Percentiles rank a stretch among this genome's conserved stretches.
Evolutionary conservation across 352 stramenopile species (phyloP).

Genomic region (Phytopythium delawarense): DNA sequence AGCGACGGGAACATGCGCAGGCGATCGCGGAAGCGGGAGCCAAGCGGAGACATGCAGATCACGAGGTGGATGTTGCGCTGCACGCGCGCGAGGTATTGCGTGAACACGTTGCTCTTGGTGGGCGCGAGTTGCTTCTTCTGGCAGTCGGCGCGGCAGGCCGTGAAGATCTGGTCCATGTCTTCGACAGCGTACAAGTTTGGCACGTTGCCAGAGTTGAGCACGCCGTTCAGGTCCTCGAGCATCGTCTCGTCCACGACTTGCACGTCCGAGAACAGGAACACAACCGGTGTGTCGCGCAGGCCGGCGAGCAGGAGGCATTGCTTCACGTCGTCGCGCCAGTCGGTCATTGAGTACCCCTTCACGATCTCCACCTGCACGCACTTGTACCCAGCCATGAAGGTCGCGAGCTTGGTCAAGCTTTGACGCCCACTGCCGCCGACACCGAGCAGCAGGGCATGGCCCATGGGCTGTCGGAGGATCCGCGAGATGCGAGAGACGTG

Average conservation of each 20-base stretch:
- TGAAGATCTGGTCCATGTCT: conserved; percentile 91
- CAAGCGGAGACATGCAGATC: conserved; percentile 91
- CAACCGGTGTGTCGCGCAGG: conserved; percentile 90
- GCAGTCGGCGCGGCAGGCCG: conserved; percentile 87
- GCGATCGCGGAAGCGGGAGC: conserved; percentile 87
- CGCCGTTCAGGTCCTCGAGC: conserved; percentile 95
- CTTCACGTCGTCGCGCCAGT: conserved; percentile 94
- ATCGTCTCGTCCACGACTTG: conserved; percentile 95
- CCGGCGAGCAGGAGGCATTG: conserved; percentile 90
- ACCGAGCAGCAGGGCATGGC: conserved; percentile 91
- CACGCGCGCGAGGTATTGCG: conserved; percentile 92
- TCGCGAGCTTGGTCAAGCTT: conserved; percentile 85
- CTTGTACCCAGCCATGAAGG: conserved; percentile 92
- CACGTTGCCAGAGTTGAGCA: conserved; percentile 94
- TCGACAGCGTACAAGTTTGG: conserved; percentile 92
- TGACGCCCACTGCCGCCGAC: conserved; percentile 92
- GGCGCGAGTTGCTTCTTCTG: conserved; percentile 87
- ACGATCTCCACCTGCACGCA: conserved; percentile 94
- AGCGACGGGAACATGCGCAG: conserved; percentile 90
- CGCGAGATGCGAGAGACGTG: conserved; percentile 82
- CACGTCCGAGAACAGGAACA: conserved; percentile 95
- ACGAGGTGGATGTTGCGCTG: conserved; percentile 91
- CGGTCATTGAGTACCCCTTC: conserved; percentile 90
- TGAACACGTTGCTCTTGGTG: conserved; percentile 94
- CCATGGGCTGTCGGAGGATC: conserved; percentile 80